Evolutionary conservation across 345 rosid genomes (phyloP), one percentile per base, ranked within the genome.

Genomic region (Syzygium grande): DNA sequence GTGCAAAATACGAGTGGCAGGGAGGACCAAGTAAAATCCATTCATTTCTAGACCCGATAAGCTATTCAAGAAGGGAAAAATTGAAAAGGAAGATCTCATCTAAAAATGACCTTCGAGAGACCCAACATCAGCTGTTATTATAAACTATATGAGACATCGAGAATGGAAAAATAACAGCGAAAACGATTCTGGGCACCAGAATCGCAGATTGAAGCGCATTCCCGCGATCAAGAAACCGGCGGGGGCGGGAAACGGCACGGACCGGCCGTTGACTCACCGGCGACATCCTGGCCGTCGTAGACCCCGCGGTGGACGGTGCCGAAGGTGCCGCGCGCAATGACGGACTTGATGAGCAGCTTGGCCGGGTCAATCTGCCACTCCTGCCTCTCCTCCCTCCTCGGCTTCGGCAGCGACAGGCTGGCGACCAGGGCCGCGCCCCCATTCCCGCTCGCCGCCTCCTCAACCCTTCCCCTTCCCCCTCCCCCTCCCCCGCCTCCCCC

Each of bases 311-410:
- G 99, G 89, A 98, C 98, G 84, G 98, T 96, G 65, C 99, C 99
- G 56, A 98, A 98, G 51, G 99, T 96, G 87, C 99, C 99, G 59
- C 99, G 98, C 14, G 98, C 99, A 91, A 98, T 95, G 93, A 95
- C 98, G 78, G 91, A 80, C 92, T 92, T 97, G 96, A 98, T 92
- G 83, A 94, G 84, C 73, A 98, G 98, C 92, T 96, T 96, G 88
- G 97, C 90, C 87, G 98, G 97, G 77, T 98, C 99, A 94, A 97
- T 96, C 96, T 98, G 99, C 99, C 99, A 98, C 84, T 94, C 99
- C 87, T 88, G 94, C 87, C 95, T 94, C 85, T 92, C 93, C 87
- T 84, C 90, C 91, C 55, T 92, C 25, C 90, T 93, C 17, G 83
- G 83, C 83, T 43, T 73, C 27, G 83, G 83, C 25, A 73, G 5